A percentile compares a stretch with the other conserved stretches of the same genome.
phyloP scores from a whole-genome alignment of 148 eudicot species.

The Euryodendron excelsum region DNA sequence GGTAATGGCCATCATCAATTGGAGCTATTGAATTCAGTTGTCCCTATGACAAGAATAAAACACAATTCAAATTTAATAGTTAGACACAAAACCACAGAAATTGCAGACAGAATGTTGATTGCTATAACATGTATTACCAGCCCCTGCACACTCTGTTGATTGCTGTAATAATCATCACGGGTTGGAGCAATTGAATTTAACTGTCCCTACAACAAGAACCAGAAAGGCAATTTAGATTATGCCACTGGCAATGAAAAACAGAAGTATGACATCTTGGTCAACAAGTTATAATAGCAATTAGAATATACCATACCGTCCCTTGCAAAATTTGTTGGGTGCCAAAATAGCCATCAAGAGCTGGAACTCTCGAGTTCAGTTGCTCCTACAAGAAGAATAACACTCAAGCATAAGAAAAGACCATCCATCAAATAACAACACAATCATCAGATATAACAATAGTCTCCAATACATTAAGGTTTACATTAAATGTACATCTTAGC shows the following conservation, averaged over 20 bases:
- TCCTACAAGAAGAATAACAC: slow-evolving; percentile 18
- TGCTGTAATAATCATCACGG: slow-evolving; percentile 13
- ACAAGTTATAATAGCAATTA: not conserved
- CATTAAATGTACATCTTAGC: not conserved
- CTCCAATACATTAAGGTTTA: not conserved
- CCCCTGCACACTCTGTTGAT: slow-evolving; percentile 22
- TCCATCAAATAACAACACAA: not conserved
- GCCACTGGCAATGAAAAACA: not conserved
- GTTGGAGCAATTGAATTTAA: slow-evolving; percentile 13
- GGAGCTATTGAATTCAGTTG: slow-evolving; percentile 24
- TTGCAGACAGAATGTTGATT: not conserved
- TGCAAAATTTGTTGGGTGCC: slow-evolving; percentile 21
- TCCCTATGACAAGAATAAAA: slow-evolving; percentile 9
- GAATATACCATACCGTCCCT: slow-evolving; percentile 18
- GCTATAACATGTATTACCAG: slow-evolving; percentile 10
- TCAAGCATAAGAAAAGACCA: not conserved
- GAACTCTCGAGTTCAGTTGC: slow-evolving; percentile 18
- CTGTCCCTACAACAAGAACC: slow-evolving; percentile 14
- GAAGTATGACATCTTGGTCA: not conserved
- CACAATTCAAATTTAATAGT: not conserved
- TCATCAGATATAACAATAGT: not conserved
- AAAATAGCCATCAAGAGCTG: slow-evolving; percentile 19
- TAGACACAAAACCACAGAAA: not conserved
- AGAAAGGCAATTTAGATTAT: not conserved
- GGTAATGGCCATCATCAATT: slow-evolving; percentile 13